Percentiles rank a stretch among this genome's conserved stretches.
Conservation (phyloP, 805 yeast genomes). For the Kodamaea jinghongensis region DNA sequence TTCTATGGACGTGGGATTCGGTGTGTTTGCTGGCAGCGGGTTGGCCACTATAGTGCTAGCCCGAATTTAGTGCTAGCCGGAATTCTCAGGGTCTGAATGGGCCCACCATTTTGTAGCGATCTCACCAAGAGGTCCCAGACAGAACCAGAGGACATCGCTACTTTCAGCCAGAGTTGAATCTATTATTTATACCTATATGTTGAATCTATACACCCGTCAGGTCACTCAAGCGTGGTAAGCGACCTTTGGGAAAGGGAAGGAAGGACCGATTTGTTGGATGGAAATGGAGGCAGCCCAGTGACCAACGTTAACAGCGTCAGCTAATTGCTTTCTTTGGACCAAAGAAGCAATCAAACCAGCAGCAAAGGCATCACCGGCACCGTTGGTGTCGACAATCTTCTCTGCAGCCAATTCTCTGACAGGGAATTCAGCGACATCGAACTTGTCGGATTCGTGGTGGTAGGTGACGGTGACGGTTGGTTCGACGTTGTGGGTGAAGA, state of each 20-base stretch:
- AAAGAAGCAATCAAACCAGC: slow-evolving; percentile 92
- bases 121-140: too few relatives aligned
- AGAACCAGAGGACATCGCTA: too few relatives aligned
- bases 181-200: too few relatives aligned
- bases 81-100: too few relatives aligned
- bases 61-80: too few relatives aligned
- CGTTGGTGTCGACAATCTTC: slow-evolving; percentile 88
- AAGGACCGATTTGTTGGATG: slow-evolving; percentile 91
- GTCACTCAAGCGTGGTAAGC: background rate
- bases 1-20: too few relatives aligned
- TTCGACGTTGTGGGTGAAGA: slow-evolving; percentile 94
- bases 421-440: slow-evolving; percentile 50
- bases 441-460: slow-evolving; percentile 46
- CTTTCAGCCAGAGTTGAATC: too few relatives aligned
- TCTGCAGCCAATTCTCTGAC: slow-evolving; percentile 69
- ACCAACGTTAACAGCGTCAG: slow-evolving; percentile 71
- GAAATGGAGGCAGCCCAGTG: slow-evolving; percentile 96
- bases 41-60: too few relatives aligned
- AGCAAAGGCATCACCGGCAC: slow-evolving; percentile 99
- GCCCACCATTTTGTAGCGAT: too few relatives aligned
- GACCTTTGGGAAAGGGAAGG: slow-evolving; percentile 77
- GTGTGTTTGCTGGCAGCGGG: too few relatives aligned
- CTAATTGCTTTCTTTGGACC: slow-evolving; percentile 65
- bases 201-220: too few relatives aligned
- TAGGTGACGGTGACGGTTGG: slow-evolving; percentile 78